These are phyloP conservation scores for Xylariaceae sp. DNA, from an alignment of 2,329 filamentous ascomycete genomes.

Conservation along the genomic window DNA sequence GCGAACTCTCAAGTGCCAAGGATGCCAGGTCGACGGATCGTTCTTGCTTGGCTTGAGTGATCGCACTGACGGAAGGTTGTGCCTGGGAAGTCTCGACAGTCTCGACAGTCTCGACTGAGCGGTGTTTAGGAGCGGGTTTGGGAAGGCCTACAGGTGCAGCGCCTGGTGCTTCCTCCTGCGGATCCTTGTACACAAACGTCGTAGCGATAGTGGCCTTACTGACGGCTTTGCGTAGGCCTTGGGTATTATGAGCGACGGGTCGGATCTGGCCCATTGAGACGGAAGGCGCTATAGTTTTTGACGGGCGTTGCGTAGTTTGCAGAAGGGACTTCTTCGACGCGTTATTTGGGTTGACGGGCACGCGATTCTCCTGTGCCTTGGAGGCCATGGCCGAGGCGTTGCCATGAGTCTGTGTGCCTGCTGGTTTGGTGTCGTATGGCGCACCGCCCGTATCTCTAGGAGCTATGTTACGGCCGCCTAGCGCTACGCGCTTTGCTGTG, in stretches of 20 bases:
- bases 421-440: constrained; percentile 28
- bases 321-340: constrained; percentile 33
- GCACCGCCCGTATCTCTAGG: constrained; percentile 31
- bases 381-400: constrained; percentile 21
- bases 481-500: constrained; percentile 68
- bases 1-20: neutral
- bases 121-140: constrained; percentile 2
- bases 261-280: constrained; percentile 22
- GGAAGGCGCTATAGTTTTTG: constrained; percentile 22
- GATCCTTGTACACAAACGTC: constrained; percentile 27
- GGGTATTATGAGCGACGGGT: constrained; percentile 2
- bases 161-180: neutral
- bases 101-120: neutral
- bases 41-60: constrained; percentile 4
- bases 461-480: constrained; percentile 77
- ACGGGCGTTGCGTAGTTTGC: constrained; percentile 34
- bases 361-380: constrained; percentile 42
- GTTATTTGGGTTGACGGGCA: constrained; percentile 10
- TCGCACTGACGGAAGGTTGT: constrained; percentile 7
- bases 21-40: neutral
- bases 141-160: constrained; percentile 4
- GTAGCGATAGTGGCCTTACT: constrained; percentile 3
- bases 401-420: constrained; percentile 27
- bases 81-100: neutral
- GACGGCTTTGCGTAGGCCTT: neutral